Base-by-base conservation (phyloP, 1,284 basidiomycete species). In the Erythrobasidium hasegawianum region DNA sequence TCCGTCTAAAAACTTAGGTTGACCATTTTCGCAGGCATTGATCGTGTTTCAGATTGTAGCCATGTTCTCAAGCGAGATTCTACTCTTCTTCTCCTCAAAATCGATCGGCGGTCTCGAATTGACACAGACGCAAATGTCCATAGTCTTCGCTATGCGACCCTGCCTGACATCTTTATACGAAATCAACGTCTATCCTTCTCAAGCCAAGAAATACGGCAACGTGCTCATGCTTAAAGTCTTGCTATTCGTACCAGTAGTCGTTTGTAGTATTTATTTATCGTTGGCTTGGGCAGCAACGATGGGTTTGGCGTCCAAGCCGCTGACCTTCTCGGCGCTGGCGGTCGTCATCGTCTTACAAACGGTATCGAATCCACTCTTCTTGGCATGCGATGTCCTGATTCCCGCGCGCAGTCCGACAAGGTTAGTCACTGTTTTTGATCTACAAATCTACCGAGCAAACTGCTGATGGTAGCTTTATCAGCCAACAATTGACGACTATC, bases 71-170 rank as follows among this genome's bases (percentile, higher is more conserved):
- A 29, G 26, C 29, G 55, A 57, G 39, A n/a, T 57, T 9, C 18
- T 57, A 14, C n/a, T 57, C 33, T 57, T 57, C 55, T 57, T 57
- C 39, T 33, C 55, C 16, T 57, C 55, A 8, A 26, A 14, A n/a
- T 18, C 14, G 18, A 57, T 57, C 27, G 55, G 55, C 27, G 55
- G 55, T 8, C 55, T 57, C 33, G 55, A 38, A n/a, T 18, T 57
- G 13, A 38, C 55, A 26, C 55, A 57, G 20, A 18, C 27, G 13
- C 33, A 33, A 18, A 57, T 57, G 55, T 10, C 5, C 27, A 26
- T 33, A 10, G 27, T 24, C 26, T 26, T 57, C 26, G 39, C 55
- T 4, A 3, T 41, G 4, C 55, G 55, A n/a, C 55, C 55, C 13
- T 38, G 27, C 55, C 14, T 41, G 7, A 57, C 39, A 16, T 33